Percentiles rank a stretch among this genome's conserved stretches.
phyloP scores from a whole-genome alignment of 2,329 filamentous ascomycete genomes.

The Drechslera avenae region DNA sequence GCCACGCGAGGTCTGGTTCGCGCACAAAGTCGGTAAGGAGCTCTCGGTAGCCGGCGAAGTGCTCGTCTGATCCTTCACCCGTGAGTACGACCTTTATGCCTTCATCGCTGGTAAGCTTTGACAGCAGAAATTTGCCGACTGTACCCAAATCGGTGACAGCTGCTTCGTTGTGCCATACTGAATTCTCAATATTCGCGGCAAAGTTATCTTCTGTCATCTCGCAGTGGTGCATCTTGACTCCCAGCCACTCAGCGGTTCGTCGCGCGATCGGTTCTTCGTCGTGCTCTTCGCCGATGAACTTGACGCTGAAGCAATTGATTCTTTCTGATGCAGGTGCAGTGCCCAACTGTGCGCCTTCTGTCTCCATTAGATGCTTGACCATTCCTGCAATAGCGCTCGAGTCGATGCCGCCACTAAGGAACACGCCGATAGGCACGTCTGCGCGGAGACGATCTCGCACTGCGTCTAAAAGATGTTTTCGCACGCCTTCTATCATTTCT shows the following conservation, averaged over 20 bases:
- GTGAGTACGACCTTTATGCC: conserved; percentile 62
- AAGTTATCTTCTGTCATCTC: conserved; percentile 50
- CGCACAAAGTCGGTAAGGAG: conserved; percentile 56
- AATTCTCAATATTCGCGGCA: conserved; percentile 52
- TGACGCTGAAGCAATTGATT: conserved; percentile 58
- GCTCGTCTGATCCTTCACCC: conserved; percentile 60
- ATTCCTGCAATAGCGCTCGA: conserved; percentile 64
- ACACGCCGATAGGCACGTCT: conserved; percentile 64
- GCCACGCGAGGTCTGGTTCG: conserved; percentile 51
- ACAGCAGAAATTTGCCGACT: conserved; percentile 59
- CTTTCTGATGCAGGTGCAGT: conserved; percentile 42
- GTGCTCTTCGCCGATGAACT: conserved; percentile 56
- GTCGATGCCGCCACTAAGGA: conserved; percentile 63
- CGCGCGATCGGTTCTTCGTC: conserved; percentile 51
- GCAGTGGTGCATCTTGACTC: conserved; percentile 52
- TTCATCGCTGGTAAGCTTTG: conserved; percentile 51
- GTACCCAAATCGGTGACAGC: conserved; percentile 59
- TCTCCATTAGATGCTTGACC: conserved; percentile 52
- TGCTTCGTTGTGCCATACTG: conserved; percentile 54
- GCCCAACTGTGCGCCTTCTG: conserved; percentile 54
- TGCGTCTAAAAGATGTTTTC: conserved; percentile 58
- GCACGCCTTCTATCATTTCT: conserved; percentile 59
- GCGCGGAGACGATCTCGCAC: conserved; percentile 60
- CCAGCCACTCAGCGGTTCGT: conserved; percentile 56
- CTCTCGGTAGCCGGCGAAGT: conserved; percentile 59